A percentile compares a stretch with the other conserved stretches of the same genome.
These are phyloP conservation scores for Pleodorina starrii DNA, from an alignment of 139 green algal species.

Conservation along the genomic window DNA sequence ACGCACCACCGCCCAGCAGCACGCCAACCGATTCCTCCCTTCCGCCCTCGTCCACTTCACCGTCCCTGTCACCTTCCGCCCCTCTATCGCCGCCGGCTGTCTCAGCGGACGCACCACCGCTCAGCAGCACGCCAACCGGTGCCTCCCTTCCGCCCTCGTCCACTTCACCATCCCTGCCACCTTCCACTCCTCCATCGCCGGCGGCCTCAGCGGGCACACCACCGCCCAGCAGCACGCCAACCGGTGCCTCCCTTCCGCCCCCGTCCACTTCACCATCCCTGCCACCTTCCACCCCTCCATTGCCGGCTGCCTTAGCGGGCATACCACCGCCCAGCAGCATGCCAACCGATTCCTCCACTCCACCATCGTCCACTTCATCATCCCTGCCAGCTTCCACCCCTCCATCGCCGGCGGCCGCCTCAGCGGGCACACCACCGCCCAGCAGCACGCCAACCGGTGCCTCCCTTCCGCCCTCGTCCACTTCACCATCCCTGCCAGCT, in stretches of 20 bases:
- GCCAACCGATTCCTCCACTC: not conserved
- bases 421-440: no score
- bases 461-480: no score
- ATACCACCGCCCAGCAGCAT: not conserved
- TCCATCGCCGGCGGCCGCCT: not conserved
- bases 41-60: not conserved
- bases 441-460: no score
- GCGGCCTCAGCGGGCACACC: not conserved
- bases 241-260: not conserved
- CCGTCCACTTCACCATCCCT: not conserved
- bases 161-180: not conserved
- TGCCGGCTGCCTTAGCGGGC: no score
- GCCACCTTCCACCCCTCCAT: no score
- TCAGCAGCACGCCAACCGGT: not conserved
- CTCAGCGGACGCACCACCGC: not conserved
- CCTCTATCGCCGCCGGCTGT: not conserved
- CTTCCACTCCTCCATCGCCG: not conserved
- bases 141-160: not conserved
- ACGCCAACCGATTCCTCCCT: not conserved
- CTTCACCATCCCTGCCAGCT: no score
- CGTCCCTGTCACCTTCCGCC: not conserved
- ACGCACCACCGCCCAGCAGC: not conserved
- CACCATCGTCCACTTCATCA: not conserved
- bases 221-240: not conserved
- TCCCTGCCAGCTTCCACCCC: not conserved